These are phyloP conservation scores for Fusarium equiseti DNA, from an alignment of 2,329 filamentous ascomycete genomes.

Conservation along the genomic window DNA sequence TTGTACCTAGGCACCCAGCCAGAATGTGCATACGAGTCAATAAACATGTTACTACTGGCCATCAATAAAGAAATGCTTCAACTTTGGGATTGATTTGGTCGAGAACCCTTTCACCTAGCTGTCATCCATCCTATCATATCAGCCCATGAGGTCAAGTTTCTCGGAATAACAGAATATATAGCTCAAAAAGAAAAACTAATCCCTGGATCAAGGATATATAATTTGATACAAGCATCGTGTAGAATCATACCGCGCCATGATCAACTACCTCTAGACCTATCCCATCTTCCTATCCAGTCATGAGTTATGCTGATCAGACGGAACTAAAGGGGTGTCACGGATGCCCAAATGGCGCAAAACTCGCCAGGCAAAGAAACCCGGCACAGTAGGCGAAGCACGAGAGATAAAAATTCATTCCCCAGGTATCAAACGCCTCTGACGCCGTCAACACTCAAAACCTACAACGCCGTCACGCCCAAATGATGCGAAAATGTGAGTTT, in stretches of 20 bases:
- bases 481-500: constrained; percentile 30
- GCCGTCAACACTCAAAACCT: constrained; percentile 50
- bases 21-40: not conserved
- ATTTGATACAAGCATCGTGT: not conserved
- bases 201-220: not conserved
- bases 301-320: not conserved
- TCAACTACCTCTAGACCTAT: constrained; percentile 3
- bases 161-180: not conserved
- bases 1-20: not conserved
- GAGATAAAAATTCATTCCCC: constrained; percentile 23
- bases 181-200: not conserved
- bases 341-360: not conserved
- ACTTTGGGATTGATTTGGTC: constrained; percentile 28
- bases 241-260: constrained; percentile 20
- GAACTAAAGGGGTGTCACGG: not conserved
- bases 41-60: not conserved
- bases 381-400: constrained; percentile 14
- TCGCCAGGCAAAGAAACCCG: constrained; percentile 2
- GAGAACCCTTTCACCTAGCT: constrained; percentile 5
- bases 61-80: constrained; percentile 18
- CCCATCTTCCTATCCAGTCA: not conserved
- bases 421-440: constrained; percentile 51
- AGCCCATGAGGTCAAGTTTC: not conserved
- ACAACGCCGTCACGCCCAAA: constrained; percentile 47
- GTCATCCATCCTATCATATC: constrained; percentile 29